Percentiles rank a stretch among this genome's conserved stretches.
These are phyloP conservation scores for Solanum pinnatisectum DNA, from an alignment of 257 asterid species.

Conservation along the genomic window DNA sequence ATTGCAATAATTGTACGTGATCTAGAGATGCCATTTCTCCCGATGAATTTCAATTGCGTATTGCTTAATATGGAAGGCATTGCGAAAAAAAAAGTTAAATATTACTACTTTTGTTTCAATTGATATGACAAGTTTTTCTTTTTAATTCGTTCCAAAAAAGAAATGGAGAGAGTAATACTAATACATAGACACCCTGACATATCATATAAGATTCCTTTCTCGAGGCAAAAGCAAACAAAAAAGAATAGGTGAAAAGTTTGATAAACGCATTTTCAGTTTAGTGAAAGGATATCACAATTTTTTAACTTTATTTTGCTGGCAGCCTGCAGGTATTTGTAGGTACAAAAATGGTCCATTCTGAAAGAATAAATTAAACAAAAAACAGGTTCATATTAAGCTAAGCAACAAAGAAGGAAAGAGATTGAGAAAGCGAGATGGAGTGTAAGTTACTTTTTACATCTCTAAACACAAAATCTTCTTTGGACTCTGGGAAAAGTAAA, in stretches of 20 bases:
- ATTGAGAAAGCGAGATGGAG: neutral
- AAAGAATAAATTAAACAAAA: neutral
- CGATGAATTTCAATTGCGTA: neutral
- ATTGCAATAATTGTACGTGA: neutral
- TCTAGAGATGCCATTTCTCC: neutral
- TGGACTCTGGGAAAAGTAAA: neutral
- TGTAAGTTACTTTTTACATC: neutral
- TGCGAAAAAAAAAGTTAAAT: neutral
- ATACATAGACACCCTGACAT: neutral
- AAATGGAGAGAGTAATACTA: neutral
- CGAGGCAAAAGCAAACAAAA: neutral
- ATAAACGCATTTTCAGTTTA: neutral
- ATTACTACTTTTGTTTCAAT: neutral
- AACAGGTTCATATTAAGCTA: neutral
- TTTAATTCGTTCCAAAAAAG: no score
- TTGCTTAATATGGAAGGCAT: neutral
- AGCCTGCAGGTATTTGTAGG: neutral
- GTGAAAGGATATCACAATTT: neutral
- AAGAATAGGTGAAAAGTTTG: neutral
- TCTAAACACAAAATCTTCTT: neutral
- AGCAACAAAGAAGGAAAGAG: neutral
- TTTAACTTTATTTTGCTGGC: neutral
- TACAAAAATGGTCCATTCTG: neutral
- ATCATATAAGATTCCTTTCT: neutral
- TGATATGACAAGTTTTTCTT: neutral